These are phyloP conservation scores for Cryptosporidium tyzzeri DNA, from an alignment of 169 alveolate genomes.

Conservation along the genomic window DNA sequence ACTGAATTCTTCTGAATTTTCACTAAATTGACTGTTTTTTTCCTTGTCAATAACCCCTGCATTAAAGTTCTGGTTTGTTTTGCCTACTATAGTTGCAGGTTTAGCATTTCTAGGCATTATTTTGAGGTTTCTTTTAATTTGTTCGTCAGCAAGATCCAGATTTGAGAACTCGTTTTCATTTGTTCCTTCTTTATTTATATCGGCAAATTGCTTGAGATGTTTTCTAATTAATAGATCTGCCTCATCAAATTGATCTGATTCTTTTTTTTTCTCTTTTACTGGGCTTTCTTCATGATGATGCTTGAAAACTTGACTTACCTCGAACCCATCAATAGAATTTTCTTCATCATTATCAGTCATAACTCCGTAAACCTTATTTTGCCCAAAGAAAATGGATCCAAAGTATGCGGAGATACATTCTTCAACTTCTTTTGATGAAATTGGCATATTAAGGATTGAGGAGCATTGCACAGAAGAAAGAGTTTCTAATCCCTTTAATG, in stretches of 20 bases:
- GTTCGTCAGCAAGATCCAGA: background rate
- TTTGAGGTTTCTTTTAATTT: background rate
- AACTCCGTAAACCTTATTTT: constrained; percentile 50
- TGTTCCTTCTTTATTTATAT: background rate
- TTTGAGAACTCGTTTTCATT: background rate
- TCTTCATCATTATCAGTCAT: constrained; percentile 39
- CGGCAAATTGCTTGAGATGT: background rate
- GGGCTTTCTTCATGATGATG: background rate
- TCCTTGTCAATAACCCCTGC: background rate
- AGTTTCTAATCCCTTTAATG: constrained; percentile 32
- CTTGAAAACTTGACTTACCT: background rate
- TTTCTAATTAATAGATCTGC: constrained; percentile 23
- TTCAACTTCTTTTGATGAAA: constrained; percentile 47
- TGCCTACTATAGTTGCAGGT: background rate
- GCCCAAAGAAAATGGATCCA: constrained; percentile 41
- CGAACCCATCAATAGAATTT: constrained; percentile 35
- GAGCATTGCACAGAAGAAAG: constrained; percentile 65
- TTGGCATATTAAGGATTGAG: constrained; percentile 3
- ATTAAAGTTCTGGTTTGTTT: too few relatives aligned
- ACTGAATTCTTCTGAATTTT: constrained; percentile 5
- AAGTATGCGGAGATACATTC: constrained; percentile 49
- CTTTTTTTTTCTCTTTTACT: background rate
- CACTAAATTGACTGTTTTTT: constrained; percentile 24
- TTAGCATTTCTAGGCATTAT: background rate
- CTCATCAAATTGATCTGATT: background rate